A percentile compares a stretch with the other conserved stretches of the same genome.
Evolutionary conservation across 805 yeast species (phyloP).

Genomic region (Ogataea zsoltii): DNA sequence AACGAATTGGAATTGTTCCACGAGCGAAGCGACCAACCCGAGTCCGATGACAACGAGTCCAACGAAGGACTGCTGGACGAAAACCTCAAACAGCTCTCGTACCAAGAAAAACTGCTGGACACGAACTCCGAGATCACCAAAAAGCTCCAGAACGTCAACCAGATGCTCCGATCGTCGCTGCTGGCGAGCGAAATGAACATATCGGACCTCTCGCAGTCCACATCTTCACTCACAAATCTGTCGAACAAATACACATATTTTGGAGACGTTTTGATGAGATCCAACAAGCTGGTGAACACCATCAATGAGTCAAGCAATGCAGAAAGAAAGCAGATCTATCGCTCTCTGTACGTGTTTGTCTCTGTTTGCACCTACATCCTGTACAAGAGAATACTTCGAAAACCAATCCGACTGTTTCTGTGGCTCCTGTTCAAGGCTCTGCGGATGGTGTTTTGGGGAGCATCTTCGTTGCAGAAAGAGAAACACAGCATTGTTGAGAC

Average conservation of each 20-base stretch:
- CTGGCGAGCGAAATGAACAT: conserved; percentile 53
- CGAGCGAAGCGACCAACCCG: conserved; percentile 6
- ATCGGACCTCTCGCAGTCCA: conserved; percentile 48
- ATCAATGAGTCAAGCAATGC: conserved; percentile 53
- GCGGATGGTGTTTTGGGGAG: conserved; percentile 19
- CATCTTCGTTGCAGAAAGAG: conserved; percentile 7
- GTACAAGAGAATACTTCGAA: conserved; percentile 48
- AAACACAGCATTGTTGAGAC: not conserved
- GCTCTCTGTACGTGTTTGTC: conserved; percentile 46
- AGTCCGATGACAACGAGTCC: not conserved
- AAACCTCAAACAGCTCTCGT: conserved; percentile 28
- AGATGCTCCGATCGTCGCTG: conserved; percentile 48
- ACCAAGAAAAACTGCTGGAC: conserved; percentile 43
- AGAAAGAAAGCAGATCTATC: conserved; percentile 50
- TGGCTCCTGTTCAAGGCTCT: conserved; percentile 48
- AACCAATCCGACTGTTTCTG: conserved; percentile 44
- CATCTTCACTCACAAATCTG: conserved; percentile 40
- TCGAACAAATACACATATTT: conserved; percentile 45
- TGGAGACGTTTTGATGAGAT: conserved; percentile 41
- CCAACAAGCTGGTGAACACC: conserved; percentile 47
- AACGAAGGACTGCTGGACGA: conserved; percentile 26
- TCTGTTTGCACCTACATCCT: conserved; percentile 49
- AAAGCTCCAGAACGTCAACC: conserved; percentile 48
- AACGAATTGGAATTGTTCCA: conserved; percentile 19
- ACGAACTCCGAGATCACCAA: conserved; percentile 49